Evolutionary conservation across 2,329 filamentous ascomycete species (phyloP), one percentile per base, ranked within the genome.

Genomic region (Fusarium aywerte): DNA sequence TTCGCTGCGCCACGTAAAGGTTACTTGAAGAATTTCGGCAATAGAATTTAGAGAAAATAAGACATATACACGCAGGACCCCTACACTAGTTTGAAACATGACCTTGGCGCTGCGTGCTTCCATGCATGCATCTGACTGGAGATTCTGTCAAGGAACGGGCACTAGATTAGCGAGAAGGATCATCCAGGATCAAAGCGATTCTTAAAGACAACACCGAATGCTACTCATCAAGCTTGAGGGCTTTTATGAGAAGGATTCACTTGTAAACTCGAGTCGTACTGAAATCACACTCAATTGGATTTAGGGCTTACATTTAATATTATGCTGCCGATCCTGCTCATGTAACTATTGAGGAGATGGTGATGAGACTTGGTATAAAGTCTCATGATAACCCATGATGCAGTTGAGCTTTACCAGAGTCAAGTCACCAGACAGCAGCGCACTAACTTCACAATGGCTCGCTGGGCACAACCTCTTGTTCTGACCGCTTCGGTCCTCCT

Each of bases 381-480:
- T 32, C 21, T 18, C 0, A 2, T 3, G 13, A 8, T 10, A 10
- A 4, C 10, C 54, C 16, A 10, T 10, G 20, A 16, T 36, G 5
- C 2, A 21, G 13, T 9, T 4, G 7, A 7, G 13, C 8, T 31
- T 13, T 16, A 21, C 1, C 15, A 38, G 9, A 23, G 7, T 13
- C 20, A 25, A 15, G 11, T 16, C 7, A 51, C 2, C 3, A 27
- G 47, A 3, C 32, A 43, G 11, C 5, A 1, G 33, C 25, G 35
- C 7, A 29, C 1, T 7, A 12, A 15, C 3, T 33, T 18, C 23
- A 45, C 20, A 0, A 62, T 62, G 59, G 21, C 7, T 20, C 59
- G 38, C 38, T 62, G 48, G 59, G 21, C 47, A 3, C 55, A 62
- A 13, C 20, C 55, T 20, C 43, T 62, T 47, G 40, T 60, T 1